Conservation (phyloP, 352 stramenopile species). For the Saprolegnia diclina region DNA sequence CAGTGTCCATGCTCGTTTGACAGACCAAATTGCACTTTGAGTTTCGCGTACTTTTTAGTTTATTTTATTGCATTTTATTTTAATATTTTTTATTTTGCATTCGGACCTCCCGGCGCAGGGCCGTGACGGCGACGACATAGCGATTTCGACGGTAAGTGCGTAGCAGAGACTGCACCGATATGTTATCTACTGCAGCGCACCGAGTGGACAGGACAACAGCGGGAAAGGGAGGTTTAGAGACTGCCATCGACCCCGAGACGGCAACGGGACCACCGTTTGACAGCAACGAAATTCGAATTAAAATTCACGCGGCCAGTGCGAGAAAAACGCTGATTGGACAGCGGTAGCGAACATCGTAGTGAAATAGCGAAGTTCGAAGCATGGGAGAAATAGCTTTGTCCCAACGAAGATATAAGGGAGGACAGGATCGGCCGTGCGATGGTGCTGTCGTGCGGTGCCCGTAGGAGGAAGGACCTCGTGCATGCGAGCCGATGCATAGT, state of each 20-base stretch:
- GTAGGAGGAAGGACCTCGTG: no score
- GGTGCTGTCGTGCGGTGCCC: no score
- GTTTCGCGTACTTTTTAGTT: no score
- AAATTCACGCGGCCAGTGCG: not conserved
- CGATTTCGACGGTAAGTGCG: no score
- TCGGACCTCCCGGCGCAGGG: no score
- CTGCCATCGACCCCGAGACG: not conserved
- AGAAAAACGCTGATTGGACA: slow-evolving; percentile 2
- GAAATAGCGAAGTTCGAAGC: not conserved
- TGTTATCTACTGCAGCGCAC: no score
- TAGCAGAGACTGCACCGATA: no score
- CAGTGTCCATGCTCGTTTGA: not conserved
- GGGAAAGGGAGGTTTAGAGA: not conserved
- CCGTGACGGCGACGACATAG: no score
- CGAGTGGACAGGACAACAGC: not conserved
- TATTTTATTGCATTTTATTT: no score
- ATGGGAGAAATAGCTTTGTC: not conserved
- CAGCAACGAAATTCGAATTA: not conserved
- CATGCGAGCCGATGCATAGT: no score
- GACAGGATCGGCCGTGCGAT: no score
- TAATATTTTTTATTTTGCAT: no score
- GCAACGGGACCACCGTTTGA: not conserved
- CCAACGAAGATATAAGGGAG: not conserved
- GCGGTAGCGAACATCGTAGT: not conserved
- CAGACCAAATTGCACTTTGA: slow-evolving; percentile 9